phyloP scores from a whole-genome alignment of 768 basidiomycete species.

The Pleurotus salmoneostramineus region DNA sequence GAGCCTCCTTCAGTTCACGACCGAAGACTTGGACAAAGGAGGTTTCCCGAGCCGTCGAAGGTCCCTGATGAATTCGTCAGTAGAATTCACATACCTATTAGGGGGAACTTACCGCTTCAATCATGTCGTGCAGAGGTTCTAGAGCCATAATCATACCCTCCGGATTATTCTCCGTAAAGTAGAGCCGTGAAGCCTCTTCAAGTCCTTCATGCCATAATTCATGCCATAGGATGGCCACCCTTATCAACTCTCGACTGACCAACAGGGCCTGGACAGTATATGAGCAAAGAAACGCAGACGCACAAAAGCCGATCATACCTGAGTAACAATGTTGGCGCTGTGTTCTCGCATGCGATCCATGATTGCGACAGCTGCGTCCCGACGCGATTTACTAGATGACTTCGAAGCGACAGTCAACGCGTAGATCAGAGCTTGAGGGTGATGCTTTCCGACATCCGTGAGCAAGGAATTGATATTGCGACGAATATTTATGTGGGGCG shows the following conservation, averaged over 20 bases:
- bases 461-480: slow-evolving; percentile 86
- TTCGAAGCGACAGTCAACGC: slow-evolving; percentile 94
- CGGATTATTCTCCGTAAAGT: slow-evolving; percentile 96
- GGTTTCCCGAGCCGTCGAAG: slow-evolving; percentile 90
- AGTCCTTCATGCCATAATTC: slow-evolving; percentile 98
- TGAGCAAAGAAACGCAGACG: no score
- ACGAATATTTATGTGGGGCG: slow-evolving; percentile 81
- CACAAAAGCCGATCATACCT: no score
- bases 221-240: slow-evolving; percentile 98
- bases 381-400: slow-evolving; percentile 81
- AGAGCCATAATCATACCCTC: slow-evolving; percentile 94
- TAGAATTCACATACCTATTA: background rate
- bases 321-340: slow-evolving; percentile 80
- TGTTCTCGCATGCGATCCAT: slow-evolving; percentile 95
- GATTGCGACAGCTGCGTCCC: slow-evolving; percentile 78
- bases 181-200: slow-evolving; percentile 94
- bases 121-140: slow-evolving; percentile 88
- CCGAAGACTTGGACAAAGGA: slow-evolving; percentile 95
- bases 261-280: slow-evolving; percentile 56
- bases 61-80: slow-evolving; percentile 52
- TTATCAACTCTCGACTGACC: slow-evolving; percentile 92
- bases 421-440: slow-evolving; percentile 97
- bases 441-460: slow-evolving; percentile 90
- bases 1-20: slow-evolving; percentile 86
- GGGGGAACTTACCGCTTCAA: slow-evolving; percentile 66